phyloP scores from a whole-genome alignment of 371 early-diverging fungal genomes.

The Chytridium lagenaria region DNA sequence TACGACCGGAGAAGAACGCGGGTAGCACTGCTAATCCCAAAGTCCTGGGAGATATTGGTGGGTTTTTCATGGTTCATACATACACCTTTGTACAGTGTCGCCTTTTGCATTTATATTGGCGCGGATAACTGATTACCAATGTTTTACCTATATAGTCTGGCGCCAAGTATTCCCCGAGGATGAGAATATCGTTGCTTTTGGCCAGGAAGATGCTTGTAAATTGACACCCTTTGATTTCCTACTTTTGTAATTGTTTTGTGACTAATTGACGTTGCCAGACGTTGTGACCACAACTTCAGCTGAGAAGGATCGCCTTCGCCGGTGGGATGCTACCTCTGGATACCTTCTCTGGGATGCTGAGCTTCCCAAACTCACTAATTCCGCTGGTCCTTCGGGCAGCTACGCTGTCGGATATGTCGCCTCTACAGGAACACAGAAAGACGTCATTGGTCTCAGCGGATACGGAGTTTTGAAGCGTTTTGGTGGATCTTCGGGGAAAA shows the following conservation, averaged over 20 bases:
- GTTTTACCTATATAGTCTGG: constrained; percentile 31
- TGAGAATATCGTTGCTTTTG: constrained; percentile 26
- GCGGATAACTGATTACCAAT: not conserved
- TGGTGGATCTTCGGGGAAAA: constrained; percentile 13
- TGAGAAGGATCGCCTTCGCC: constrained; percentile 51
- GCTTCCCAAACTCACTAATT: not conserved
- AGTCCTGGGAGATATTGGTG: constrained; percentile 68
- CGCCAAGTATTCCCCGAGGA: constrained; percentile 26
- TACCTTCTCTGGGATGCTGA: constrained; percentile 33
- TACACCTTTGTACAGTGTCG: too few species aligned
- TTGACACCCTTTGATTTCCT: not conserved
- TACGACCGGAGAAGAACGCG: constrained; percentile 66
- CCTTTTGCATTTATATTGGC: not conserved
- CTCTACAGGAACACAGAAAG: constrained; percentile 7
- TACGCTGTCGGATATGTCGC: constrained; percentile 9
- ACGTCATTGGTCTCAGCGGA: constrained; percentile 18
- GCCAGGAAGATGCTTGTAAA: not conserved
- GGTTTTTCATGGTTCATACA: too few species aligned
- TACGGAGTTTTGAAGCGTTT: constrained; percentile 19
- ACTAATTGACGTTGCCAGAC: constrained; percentile 36
- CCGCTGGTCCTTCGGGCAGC: not conserved
- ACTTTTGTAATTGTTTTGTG: not conserved
- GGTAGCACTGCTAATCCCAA: constrained; percentile 62
- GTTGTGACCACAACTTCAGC: constrained; percentile 54
- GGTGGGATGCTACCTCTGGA: constrained; percentile 59